phyloP scores from a whole-genome alignment of 2,329 filamentous ascomycete genomes.

The Pezicula radicicola region DNA sequence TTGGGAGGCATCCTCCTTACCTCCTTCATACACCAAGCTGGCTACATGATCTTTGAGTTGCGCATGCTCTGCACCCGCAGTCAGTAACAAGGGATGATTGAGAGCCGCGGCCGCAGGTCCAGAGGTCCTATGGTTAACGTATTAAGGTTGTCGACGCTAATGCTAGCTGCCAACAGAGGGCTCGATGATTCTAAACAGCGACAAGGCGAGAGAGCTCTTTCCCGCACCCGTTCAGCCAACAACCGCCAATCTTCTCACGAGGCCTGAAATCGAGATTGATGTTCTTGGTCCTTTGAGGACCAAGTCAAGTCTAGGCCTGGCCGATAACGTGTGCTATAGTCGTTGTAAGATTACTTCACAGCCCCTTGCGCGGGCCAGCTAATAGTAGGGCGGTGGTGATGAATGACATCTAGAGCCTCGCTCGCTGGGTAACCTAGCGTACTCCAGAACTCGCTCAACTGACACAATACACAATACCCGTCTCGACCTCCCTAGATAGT shows the following conservation, averaged over 20 bases:
- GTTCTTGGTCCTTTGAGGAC: constrained; percentile 92
- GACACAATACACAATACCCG: constrained; percentile 99
- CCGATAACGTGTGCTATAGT: constrained; percentile 92
- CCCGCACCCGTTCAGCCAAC: constrained; percentile 94
- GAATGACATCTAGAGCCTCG: constrained; percentile 92
- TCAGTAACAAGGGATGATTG: constrained; percentile 95
- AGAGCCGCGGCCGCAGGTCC: constrained; percentile 83
- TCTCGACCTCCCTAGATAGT: constrained; percentile 99
- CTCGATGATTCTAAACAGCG: constrained; percentile 95
- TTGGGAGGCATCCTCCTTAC: too few species aligned
- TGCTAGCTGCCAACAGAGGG: constrained; percentile 74
- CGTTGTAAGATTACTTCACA: constrained; percentile 84
- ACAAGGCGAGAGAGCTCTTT: constrained; percentile 89
- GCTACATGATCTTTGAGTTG: too few species aligned
- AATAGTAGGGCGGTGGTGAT: constrained; percentile 79
- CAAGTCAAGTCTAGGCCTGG: constrained; percentile 87
- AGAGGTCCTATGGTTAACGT: constrained; percentile 87
- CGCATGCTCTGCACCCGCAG: too few species aligned
- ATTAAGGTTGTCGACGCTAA: constrained; percentile 86
- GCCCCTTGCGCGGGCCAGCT: constrained; percentile 90
- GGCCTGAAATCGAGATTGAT: constrained; percentile 90
- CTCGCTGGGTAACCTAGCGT: constrained; percentile 85
- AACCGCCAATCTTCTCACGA: constrained; percentile 95
- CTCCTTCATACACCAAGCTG: too few species aligned
- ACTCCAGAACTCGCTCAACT: constrained; percentile 95